Evolutionary conservation across 192 early-diverging fungal genomes (phyloP).

Genomic region (Rhizophagus clarus): DNA sequence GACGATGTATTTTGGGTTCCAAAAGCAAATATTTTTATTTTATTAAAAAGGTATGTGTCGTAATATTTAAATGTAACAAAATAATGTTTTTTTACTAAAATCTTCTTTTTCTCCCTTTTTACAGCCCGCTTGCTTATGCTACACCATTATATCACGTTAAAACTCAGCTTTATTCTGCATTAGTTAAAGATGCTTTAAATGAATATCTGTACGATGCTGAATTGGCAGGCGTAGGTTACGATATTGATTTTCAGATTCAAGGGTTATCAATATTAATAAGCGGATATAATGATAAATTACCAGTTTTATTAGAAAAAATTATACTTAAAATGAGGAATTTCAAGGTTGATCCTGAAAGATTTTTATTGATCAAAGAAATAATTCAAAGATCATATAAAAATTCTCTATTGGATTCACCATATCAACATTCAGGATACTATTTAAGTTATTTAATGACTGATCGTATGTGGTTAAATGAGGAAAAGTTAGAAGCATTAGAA

Average conservation of each 20-base stretch:
- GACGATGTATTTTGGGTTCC: constrained; percentile 94
- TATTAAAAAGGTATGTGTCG: constrained; percentile 39
- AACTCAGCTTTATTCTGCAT: constrained; percentile 69
- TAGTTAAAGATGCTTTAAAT: constrained; percentile 82
- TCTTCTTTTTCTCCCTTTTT: not conserved
- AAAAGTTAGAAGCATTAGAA: constrained; percentile 76
- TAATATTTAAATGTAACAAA: too few species aligned
- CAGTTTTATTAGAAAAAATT: constrained; percentile 69
- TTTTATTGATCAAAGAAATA: constrained; percentile 81
- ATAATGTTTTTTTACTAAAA: too few species aligned
- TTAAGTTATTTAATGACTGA: constrained; percentile 77
- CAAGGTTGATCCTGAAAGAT: constrained; percentile 68
- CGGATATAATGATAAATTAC: constrained; percentile 93
- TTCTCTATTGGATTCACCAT: constrained; percentile 75
- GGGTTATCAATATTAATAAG: constrained; percentile 69
- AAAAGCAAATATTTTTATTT: constrained; percentile 77
- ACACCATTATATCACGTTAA: constrained; percentile 73
- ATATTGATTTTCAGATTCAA: constrained; percentile 68
- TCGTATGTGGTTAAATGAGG: constrained; percentile 75
- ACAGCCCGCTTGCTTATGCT: constrained; percentile 77
- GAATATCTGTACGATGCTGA: constrained; percentile 90
- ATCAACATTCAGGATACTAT: constrained; percentile 80
- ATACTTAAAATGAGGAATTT: constrained; percentile 67
- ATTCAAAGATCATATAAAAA: constrained; percentile 74
- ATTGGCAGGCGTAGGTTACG: constrained; percentile 81